Evolutionary conservation across 78 protist genomes (phyloP).

Genomic region (Guillardia theta): DNA sequence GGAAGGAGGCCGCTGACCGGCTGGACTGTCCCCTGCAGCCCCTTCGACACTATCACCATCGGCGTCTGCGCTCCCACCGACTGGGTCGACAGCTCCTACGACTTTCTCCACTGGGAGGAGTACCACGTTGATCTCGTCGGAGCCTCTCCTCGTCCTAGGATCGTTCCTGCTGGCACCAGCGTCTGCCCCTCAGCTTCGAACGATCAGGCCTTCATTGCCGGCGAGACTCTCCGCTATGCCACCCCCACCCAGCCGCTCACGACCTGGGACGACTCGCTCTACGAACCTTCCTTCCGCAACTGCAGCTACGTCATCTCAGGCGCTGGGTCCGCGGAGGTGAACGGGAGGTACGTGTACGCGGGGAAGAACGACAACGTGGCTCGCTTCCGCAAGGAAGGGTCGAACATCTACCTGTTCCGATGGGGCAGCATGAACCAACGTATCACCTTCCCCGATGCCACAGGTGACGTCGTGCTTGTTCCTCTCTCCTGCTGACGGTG

Average conservation of each 20-base stretch:
- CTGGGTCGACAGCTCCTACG: not conserved
- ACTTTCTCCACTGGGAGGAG: not conserved
- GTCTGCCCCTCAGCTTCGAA: too few species aligned
- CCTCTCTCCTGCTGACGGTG: too few species aligned
- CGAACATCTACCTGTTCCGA: constrained; percentile 6
- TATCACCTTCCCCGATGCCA: constrained; percentile 26
- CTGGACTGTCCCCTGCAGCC: constrained; percentile 22
- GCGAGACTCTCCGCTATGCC: too few species aligned
- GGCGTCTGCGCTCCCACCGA: not conserved
- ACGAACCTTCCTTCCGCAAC: too few species aligned
- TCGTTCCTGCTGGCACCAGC: too few species aligned
- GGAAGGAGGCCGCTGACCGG: not conserved
- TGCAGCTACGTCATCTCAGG: too few species aligned
- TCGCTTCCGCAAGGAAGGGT: not conserved
- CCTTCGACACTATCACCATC: not conserved
- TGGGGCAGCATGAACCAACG: not conserved
- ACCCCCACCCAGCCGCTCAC: too few species aligned
- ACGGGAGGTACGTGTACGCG: not conserved
- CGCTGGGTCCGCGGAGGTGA: not conserved
- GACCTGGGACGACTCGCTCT: too few species aligned
- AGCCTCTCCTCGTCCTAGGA: not conserved
- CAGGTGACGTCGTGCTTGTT: too few species aligned
- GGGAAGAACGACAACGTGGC: not conserved
- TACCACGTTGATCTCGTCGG: not conserved
- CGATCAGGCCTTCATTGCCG: too few species aligned